Evolutionary conservation across 768 basidiomycete species (phyloP).

Genomic region (Galerina marginata): DNA sequence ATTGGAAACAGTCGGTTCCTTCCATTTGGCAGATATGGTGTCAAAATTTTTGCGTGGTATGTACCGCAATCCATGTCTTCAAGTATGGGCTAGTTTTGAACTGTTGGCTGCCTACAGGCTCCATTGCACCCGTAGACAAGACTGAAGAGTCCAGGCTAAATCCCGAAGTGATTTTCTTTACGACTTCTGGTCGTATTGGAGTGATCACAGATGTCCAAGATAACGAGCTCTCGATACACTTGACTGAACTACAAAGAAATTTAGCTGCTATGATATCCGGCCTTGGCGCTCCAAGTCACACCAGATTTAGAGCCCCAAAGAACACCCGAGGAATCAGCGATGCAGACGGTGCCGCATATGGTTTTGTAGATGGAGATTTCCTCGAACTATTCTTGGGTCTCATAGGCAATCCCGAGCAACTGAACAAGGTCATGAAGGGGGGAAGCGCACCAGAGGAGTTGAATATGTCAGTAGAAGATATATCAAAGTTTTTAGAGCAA

Average conservation of each 20-base stretch:
- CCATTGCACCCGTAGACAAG: constrained; percentile 51
- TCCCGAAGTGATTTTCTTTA: constrained; percentile 75
- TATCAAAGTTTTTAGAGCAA: constrained; percentile 50
- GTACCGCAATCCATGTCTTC: constrained; percentile 11
- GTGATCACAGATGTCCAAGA: constrained; percentile 66
- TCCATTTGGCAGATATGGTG: constrained; percentile 77
- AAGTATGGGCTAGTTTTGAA: not conserved
- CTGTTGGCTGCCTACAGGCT: constrained; percentile 46
- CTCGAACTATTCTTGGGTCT: constrained; percentile 68
- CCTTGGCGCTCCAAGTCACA: constrained; percentile 63
- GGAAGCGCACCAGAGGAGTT: constrained; percentile 63
- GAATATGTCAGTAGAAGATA: constrained; percentile 47
- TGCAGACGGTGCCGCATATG: constrained; percentile 58
- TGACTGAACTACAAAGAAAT: constrained; percentile 80
- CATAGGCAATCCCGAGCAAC: constrained; percentile 40
- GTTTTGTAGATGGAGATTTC: constrained; percentile 91
- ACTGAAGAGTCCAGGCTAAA: constrained; percentile 46
- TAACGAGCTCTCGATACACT: constrained; percentile 52
- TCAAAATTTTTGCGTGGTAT: constrained; percentile 76
- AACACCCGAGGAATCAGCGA: constrained; percentile 61
- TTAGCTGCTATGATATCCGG: constrained; percentile 57
- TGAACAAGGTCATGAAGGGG: constrained; percentile 63
- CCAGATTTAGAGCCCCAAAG: constrained; percentile 78
- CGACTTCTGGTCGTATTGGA: constrained; percentile 81
- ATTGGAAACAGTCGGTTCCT: constrained; percentile 72